Percentiles rank a stretch among this genome's conserved stretches.
phyloP scores from a whole-genome alignment of 2,329 filamentous ascomycete species.

The Diplocarpon mali region DNA sequence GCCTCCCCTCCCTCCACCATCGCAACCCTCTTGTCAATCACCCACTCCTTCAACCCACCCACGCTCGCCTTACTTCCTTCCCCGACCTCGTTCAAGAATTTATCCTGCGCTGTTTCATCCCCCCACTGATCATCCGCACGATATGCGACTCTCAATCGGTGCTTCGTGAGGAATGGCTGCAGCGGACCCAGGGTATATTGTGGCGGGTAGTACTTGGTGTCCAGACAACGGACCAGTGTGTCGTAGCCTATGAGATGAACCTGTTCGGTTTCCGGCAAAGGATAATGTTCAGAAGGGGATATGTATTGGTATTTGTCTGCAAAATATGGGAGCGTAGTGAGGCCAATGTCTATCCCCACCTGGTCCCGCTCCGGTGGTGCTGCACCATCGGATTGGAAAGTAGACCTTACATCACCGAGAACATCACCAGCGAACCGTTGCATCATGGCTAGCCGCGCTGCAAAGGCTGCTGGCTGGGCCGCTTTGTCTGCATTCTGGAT shows the following conservation, averaged over 20 bases:
- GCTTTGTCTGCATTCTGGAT: slow-evolving; percentile 57
- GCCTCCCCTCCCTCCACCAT: slow-evolving; percentile 39
- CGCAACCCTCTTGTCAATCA: slow-evolving; percentile 38
- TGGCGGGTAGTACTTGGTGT: slow-evolving; percentile 58
- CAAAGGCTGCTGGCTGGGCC: slow-evolving; percentile 56
- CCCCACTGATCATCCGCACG: slow-evolving; percentile 53
- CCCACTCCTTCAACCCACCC: slow-evolving; percentile 50
- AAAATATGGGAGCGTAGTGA: slow-evolving; percentile 65
- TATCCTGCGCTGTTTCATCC: slow-evolving; percentile 39
- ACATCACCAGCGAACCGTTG: slow-evolving; percentile 51
- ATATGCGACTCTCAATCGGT: slow-evolving; percentile 52
- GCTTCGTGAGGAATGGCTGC: slow-evolving; percentile 49
- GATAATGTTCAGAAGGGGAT: slow-evolving; percentile 32
- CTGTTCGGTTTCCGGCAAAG: slow-evolving; percentile 33
- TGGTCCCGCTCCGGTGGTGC: not conserved
- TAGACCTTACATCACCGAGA: slow-evolving; percentile 25
- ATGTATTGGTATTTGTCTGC: slow-evolving; percentile 58
- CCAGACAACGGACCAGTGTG: slow-evolving; percentile 60
- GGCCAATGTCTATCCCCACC: slow-evolving; percentile 45
- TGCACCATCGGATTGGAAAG: not conserved
- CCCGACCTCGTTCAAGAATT: slow-evolving; percentile 41
- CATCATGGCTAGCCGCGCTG: slow-evolving; percentile 61
- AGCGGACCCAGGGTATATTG: slow-evolving; percentile 43
- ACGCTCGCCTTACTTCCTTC: slow-evolving; percentile 37
- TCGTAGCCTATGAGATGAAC: slow-evolving; percentile 67